phyloP scores from a whole-genome alignment of 306 rosid species.

The Fragaria nilgerrensis region DNA sequence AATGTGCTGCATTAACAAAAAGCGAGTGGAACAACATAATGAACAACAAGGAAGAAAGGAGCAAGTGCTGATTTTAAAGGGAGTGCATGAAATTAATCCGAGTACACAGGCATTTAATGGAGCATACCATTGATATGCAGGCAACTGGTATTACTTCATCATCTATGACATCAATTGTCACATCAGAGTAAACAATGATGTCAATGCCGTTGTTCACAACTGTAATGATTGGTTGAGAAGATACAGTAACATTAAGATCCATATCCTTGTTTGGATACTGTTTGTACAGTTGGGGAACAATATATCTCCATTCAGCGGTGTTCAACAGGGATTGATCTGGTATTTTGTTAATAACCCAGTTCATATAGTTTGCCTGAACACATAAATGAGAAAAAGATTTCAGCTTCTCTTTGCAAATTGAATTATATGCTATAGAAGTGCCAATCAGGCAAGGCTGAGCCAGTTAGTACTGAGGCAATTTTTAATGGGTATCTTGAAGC shows the following conservation, averaged over 20 bases:
- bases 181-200: constrained; percentile 40
- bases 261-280: constrained; percentile 72
- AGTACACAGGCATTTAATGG: constrained; percentile 6
- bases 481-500: neutral
- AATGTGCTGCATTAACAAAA: constrained; percentile 56
- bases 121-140: constrained; percentile 74
- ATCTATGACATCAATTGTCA: constrained; percentile 56
- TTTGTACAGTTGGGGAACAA: constrained; percentile 75
- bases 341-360: constrained; percentile 52
- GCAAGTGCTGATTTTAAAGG: neutral
- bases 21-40: neutral
- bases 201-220: constrained; percentile 42
- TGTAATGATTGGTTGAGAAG: constrained; percentile 64
- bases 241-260: constrained; percentile 49
- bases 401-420: constrained; percentile 5
- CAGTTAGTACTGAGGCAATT: neutral
- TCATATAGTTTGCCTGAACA: constrained; percentile 48
- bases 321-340: constrained; percentile 59
- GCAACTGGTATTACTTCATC: constrained; percentile 63
- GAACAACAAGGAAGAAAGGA: neutral
- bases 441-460: neutral
- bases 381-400: neutral
- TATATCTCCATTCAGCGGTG: constrained; percentile 71
- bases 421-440: neutral
- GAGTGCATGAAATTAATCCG: neutral